Conservation (phyloP, 148 eudicot species). For the Rhododendron williamsianum region DNA sequence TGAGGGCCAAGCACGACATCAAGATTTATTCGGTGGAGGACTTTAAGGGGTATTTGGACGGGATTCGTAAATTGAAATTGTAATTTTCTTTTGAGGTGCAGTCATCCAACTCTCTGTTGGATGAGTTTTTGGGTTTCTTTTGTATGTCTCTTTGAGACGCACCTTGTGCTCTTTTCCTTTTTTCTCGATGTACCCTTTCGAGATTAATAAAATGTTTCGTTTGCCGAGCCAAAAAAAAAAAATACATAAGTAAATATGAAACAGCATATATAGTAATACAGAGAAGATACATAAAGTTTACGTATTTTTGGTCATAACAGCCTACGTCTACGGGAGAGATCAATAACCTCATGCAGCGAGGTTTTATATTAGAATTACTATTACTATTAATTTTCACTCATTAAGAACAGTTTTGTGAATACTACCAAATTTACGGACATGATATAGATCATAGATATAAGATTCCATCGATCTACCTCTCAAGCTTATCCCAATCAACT, state of each 20-base stretch:
- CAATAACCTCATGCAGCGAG: not conserved
- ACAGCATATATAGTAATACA: not conserved
- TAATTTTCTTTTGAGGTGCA: too few species aligned
- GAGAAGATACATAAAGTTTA: not conserved
- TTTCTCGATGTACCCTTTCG: too few species aligned
- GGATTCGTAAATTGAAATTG: too few species aligned
- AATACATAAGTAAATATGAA: not conserved
- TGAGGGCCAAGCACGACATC: too few species aligned
- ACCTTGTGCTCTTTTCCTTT: too few species aligned
- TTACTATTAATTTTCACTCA: not conserved
- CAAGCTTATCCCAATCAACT: not conserved
- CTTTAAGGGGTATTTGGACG: too few species aligned
- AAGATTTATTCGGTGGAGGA: too few species aligned
- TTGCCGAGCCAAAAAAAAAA: too few species aligned
- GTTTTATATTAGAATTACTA: not conserved
- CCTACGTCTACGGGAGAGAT: not conserved
- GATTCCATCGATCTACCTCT: not conserved
- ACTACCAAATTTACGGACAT: not conserved
- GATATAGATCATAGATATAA: not conserved
- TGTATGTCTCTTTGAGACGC: too few species aligned
- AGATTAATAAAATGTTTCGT: too few species aligned
- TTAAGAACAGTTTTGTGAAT: not conserved
- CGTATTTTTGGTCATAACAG: not conserved
- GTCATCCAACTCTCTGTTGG: too few species aligned
- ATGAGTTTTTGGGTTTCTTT: too few species aligned